Conservation (phyloP, 2,329 filamentous ascomycete species). For the Sarocladiaceae sp. region DNA sequence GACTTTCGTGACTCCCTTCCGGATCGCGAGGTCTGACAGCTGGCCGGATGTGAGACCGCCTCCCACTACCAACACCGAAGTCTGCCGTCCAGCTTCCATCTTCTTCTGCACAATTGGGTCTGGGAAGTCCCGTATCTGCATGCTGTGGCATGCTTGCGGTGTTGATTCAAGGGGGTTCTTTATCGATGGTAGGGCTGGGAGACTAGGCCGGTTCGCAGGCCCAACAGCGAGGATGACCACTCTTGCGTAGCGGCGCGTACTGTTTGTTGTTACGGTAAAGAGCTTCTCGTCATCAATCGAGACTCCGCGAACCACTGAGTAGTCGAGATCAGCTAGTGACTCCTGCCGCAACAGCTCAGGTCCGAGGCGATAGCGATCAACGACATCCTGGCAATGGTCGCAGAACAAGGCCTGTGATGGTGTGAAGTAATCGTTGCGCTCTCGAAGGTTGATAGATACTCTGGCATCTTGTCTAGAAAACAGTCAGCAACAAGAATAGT, state of each 20-base stretch:
- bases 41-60: conserved; percentile 74
- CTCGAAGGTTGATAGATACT: conserved; percentile 56
- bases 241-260: conserved; percentile 47
- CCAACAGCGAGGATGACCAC: conserved; percentile 66
- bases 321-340: conserved; percentile 54
- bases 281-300: conserved; percentile 44
- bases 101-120: conserved; percentile 44
- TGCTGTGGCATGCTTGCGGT: conserved; percentile 54
- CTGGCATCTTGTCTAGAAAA: conserved; percentile 31
- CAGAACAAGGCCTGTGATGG: conserved; percentile 56
- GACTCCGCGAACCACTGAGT: conserved; percentile 38
- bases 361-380: conserved; percentile 43
- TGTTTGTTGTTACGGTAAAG: conserved; percentile 58
- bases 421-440: conserved; percentile 63
- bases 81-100: conserved; percentile 41
- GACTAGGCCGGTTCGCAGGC: conserved; percentile 53
- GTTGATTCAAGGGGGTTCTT: conserved; percentile 10
- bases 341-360: conserved; percentile 53
- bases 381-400: conserved; percentile 54
- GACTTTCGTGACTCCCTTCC: conserved; percentile 59
- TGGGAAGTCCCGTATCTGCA: conserved; percentile 55
- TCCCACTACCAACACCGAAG: conserved; percentile 64
- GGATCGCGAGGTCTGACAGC: conserved; percentile 59
- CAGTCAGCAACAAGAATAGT: background rate
- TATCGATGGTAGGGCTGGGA: conserved; percentile 34